Conservation (phyloP, 306 rosid species). For the Carpinus viminea region DNA sequence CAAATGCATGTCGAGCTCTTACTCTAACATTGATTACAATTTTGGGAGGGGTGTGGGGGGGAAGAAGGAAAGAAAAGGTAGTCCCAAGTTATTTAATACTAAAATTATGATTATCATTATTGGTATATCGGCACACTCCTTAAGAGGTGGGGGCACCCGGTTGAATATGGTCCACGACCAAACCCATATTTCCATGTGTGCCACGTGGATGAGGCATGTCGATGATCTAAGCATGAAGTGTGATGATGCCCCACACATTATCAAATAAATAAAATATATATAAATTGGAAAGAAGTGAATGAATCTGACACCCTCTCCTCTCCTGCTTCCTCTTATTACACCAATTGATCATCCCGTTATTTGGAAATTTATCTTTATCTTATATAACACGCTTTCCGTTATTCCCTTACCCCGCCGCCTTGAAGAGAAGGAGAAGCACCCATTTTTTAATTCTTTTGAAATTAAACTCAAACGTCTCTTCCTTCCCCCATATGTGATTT, state of each 20-base stretch:
- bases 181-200: conserved; percentile 49
- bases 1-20: conserved; percentile 3
- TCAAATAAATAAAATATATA: background rate
- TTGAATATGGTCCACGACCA: conserved; percentile 53
- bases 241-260: conserved; percentile 59
- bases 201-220: conserved; percentile 60
- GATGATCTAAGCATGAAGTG: conserved; percentile 94
- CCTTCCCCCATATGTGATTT: conserved; percentile 20
- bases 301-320: conserved; percentile 16
- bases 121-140: conserved; percentile 45
- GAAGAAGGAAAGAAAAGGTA: background rate
- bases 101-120: conserved; percentile 38
- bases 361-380: background rate
- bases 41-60: conserved; percentile 3
- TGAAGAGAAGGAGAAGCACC: conserved; percentile 2
- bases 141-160: conserved; percentile 42
- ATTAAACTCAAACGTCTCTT: conserved; percentile 1
- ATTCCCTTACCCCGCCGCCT: conserved; percentile 22
- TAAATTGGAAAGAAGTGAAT: background rate
- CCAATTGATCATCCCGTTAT: conserved; percentile 38
- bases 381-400: conserved; percentile 27
- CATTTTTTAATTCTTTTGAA: conserved; percentile 11
- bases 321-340: background rate
- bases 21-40: conserved; percentile 32
- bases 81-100: background rate